Base-by-base conservation (phyloP, 768 basidiomycete genomes). In the Lentinula boryana region DNA sequence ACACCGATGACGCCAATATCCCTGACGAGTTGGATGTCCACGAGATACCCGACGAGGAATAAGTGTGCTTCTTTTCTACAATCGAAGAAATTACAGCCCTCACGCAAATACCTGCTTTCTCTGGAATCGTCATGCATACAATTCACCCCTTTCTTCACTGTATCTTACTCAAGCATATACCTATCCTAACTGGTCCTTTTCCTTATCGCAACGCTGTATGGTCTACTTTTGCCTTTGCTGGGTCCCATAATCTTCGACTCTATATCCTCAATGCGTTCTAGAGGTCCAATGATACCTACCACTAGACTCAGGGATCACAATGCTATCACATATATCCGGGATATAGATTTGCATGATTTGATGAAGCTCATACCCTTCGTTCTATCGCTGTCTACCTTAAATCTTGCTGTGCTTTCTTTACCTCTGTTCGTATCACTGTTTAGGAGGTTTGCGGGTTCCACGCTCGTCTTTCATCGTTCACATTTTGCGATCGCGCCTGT, bases 31-130 rank as follows among this genome's bases (percentile, higher is more conserved):
- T 40, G 23, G 55, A 56, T 13, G 67, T 74, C 9, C 72, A 68
- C 51, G 77, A 77, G 50, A 74, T 76, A 53, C 64, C 67, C 15
- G 76, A 74, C 51, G 78, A 72, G 53, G 74, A 75, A 48, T 78
- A 72, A 52, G 8, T 38, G 8, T 46, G 8, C 12, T 10, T 18
- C 44, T 12, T n/a, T 38, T 13, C 36, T 5, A n/a, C 7, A 21
- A 8, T 46, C 8, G 7, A 15, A 46, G n/a, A 9, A n/a, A 21
- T 43, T 27, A 51, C 31, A 51, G 21, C 13, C 12, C 15, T 5
- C 18, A 36, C 49, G 8, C 33, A 54, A 54, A 35, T 18, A 4
- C 6, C 16, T 27, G 32, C 33, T 38, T 54, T 54, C 52, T 33
- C 52, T 51, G 50, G 31, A 52, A 52, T 52, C 50, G 31, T 16